These are phyloP conservation scores for Citrullus mucosospermus DNA, from an alignment of 306 rosid species.

Conservation along the genomic window DNA sequence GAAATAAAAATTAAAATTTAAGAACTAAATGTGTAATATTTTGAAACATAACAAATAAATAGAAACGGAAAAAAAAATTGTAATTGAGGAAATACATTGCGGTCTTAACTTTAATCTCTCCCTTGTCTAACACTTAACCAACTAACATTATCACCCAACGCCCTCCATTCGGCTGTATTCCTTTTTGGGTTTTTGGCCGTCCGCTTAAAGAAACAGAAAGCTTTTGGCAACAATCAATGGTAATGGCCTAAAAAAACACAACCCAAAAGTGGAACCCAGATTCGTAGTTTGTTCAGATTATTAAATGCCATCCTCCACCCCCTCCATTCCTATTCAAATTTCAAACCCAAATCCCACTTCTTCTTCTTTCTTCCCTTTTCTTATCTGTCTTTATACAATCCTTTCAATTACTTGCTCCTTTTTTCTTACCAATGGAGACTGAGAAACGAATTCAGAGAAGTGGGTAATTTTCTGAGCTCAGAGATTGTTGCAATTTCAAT, in stretches of 20 bases:
- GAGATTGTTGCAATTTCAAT: background rate
- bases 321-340: slow-evolving; percentile 38
- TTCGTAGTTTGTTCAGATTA: slow-evolving; percentile 20
- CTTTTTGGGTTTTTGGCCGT: slow-evolving; percentile 35
- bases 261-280: slow-evolving; percentile 38
- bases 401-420: background rate
- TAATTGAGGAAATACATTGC: background rate
- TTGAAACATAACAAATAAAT: no score
- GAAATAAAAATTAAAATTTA: no score
- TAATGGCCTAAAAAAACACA: background rate
- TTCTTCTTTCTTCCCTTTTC: background rate
- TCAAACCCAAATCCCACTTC: slow-evolving; percentile 16
- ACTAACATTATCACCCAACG: slow-evolving; percentile 81
- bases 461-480: background rate
- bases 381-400: background rate
- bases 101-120: slow-evolving; percentile 29
- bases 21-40: no score
- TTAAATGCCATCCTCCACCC: slow-evolving; percentile 32
- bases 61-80: no score
- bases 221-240: slow-evolving; percentile 35
- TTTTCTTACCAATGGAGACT: slow-evolving; percentile 19
- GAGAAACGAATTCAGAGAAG: slow-evolving; percentile 8
- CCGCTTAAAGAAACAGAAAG: slow-evolving; percentile 91
- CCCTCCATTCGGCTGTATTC: slow-evolving; percentile 24
- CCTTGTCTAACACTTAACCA: slow-evolving; percentile 91